Evolutionary conservation across 495 filamentous ascomycete genomes (phyloP).

Genomic region (Oidiodendron maius): DNA sequence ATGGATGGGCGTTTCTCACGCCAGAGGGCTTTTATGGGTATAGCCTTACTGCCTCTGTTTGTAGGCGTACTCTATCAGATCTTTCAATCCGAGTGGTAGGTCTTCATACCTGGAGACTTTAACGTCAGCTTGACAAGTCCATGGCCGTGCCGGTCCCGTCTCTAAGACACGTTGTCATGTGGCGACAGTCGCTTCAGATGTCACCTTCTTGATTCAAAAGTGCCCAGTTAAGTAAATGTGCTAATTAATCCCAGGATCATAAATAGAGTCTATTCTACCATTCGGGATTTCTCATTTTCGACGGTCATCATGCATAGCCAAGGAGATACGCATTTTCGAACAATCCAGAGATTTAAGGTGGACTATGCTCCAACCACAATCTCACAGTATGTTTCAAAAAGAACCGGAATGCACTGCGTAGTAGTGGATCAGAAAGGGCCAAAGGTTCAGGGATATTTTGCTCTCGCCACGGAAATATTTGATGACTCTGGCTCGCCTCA

Average conservation of each 20-base stretch:
- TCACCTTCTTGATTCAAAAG: too few species aligned
- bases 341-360: constrained; percentile 74
- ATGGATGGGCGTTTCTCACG: constrained; percentile 11
- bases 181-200: too few species aligned
- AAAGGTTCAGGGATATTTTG: constrained; percentile 90
- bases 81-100: constrained; percentile 12
- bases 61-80: constrained; percentile 22
- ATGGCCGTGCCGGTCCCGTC: too few species aligned
- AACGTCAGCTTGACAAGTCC: too few species aligned
- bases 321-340: constrained; percentile 57
- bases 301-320: constrained; percentile 18
- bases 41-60: constrained; percentile 12
- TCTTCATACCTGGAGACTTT: neutral
- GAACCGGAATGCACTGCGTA: constrained; percentile 90
- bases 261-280: too few species aligned
- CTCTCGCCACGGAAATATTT: constrained; percentile 93
- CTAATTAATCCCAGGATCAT: neutral
- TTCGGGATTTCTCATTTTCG: neutral
- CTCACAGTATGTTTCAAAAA: constrained; percentile 72
- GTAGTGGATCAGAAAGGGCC: constrained; percentile 89
- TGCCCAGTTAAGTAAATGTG: too few species aligned
- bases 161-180: too few species aligned
- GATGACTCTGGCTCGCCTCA: constrained; percentile 95
- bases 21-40: neutral
- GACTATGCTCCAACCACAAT: constrained; percentile 83